Conservation (phyloP, 495 filamentous ascomycete species). For the Articulospora tetracladia region DNA sequence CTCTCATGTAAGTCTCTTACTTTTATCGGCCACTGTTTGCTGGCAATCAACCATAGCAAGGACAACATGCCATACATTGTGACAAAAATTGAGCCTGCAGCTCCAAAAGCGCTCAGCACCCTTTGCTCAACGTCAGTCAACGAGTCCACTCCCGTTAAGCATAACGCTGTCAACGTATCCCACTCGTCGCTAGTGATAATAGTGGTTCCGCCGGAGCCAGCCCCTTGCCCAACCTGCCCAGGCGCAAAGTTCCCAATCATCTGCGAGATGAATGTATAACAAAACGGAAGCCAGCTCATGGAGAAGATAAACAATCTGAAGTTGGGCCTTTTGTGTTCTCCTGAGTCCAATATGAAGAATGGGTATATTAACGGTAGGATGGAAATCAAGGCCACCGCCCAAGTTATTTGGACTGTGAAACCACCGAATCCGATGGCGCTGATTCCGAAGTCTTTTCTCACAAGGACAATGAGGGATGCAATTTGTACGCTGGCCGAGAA, state of each 20-base stretch:
- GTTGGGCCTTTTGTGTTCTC: neutral
- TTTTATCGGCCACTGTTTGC: neutral
- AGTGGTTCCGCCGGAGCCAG: neutral
- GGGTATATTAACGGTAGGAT: conserved; percentile 26
- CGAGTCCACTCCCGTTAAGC: neutral
- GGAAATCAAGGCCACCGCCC: conserved; percentile 26
- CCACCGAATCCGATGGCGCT: conserved; percentile 27
- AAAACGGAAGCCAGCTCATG: conserved; percentile 11
- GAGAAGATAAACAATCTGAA: conserved; percentile 12
- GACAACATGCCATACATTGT: conserved; percentile 1
- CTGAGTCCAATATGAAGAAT: conserved; percentile 4
- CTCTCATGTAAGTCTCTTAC: neutral
- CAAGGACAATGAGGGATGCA: conserved; percentile 30
- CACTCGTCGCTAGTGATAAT: conserved; percentile 8
- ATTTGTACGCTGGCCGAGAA: conserved; percentile 34
- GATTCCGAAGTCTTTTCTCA: conserved; percentile 31
- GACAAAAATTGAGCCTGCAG: neutral
- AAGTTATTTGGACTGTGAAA: conserved; percentile 29
- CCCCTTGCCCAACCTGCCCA: conserved; percentile 7
- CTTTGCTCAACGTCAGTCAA: conserved; percentile 1
- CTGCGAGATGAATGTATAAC: conserved; percentile 12
- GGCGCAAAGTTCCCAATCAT: conserved; percentile 10
- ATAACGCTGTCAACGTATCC: neutral
- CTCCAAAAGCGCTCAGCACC: conserved; percentile 5
- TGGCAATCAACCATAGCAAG: conserved; percentile 9